phyloP scores from a whole-genome alignment of 306 rosid genomes.

The Cucurbita maxima region DNA sequence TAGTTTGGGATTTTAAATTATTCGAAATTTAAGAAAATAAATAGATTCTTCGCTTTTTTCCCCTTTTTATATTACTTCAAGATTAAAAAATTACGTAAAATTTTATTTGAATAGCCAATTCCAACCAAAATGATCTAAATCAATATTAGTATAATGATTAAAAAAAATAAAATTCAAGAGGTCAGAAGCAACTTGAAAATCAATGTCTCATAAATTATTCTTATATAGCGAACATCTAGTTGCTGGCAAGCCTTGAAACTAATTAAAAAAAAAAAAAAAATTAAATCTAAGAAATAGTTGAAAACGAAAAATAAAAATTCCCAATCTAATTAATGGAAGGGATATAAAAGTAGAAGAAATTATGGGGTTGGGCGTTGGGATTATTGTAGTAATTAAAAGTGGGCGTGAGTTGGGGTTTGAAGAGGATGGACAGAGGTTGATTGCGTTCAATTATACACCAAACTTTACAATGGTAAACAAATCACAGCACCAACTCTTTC shows the following conservation, averaged over 20 bases:
- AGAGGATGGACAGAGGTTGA: not conserved
- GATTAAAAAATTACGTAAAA: too few species aligned
- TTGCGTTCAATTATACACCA: not conserved
- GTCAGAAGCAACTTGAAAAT: too few species aligned
- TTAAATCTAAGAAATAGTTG: not conserved
- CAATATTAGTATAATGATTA: too few species aligned
- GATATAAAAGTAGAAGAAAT: not conserved
- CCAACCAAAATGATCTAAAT: too few species aligned
- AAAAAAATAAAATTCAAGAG: too few species aligned
- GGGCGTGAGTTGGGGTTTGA: not conserved
- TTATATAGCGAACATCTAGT: not conserved
- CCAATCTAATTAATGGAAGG: not conserved
- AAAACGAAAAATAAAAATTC: not conserved
- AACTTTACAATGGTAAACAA: not conserved
- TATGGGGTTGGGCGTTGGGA: not conserved
- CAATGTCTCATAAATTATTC: too few species aligned
- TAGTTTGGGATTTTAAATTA: too few species aligned
- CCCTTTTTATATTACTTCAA: too few species aligned
- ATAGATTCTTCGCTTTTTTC: too few species aligned
- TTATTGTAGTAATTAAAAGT: not conserved
- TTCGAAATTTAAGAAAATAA: too few species aligned
- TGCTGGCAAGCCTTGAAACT: not conserved
- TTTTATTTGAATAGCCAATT: too few species aligned
- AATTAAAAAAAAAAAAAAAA: too few species aligned
- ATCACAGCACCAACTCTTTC: not conserved